Base-by-base conservation (phyloP, 441 rosid species). In the Corymbia citriodora region DNA sequence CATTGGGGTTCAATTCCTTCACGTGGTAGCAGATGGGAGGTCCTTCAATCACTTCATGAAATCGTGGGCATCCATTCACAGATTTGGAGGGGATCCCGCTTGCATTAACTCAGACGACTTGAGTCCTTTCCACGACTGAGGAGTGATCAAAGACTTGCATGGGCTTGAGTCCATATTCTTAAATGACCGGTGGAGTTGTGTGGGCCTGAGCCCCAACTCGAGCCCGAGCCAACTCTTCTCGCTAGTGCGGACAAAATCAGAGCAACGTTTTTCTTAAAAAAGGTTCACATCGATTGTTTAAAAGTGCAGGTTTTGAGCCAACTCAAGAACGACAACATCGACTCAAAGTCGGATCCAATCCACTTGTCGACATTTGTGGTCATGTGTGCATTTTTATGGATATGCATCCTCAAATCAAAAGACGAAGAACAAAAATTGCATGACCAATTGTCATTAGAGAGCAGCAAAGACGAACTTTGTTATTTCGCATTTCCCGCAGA, bases 1-100 rank as follows among this genome's bases (percentile, higher is more conserved):
- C 65, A 82, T 94, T 50, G 97, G 96, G 2, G 89, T 91, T 33
- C 54, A 88, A 21, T 85, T 90, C 63, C 68, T 45, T 89, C 97
- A 96, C 83, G 94, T 90, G 65, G 95, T 23, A 49, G 94, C 91
- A 5, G 97, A 96, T 90, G 97, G 97, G 17, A 92, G 89, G 86
- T 87, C 94, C 2, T 88, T 94, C 88, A 89, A 49, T 55, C 95
- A 96, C 65, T 96, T 96, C 92, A 90, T 95, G 92, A 96, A 93
- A 91, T 93, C 93, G 9, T 96, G 98, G 97, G 94, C 93, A 27
- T 88, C 94, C 2, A 12, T 93, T 88, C 90, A 90, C 54, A 90
- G 91, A 57, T 90, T 93, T 0, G 54, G 86, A 27, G 88, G 81
- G 5, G n/a, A 70, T 49, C 1, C 52, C 36, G 8, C 52, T 74